Evolutionary conservation across 768 basidiomycete genomes (phyloP).

Genomic region (Trametes cubensis): DNA sequence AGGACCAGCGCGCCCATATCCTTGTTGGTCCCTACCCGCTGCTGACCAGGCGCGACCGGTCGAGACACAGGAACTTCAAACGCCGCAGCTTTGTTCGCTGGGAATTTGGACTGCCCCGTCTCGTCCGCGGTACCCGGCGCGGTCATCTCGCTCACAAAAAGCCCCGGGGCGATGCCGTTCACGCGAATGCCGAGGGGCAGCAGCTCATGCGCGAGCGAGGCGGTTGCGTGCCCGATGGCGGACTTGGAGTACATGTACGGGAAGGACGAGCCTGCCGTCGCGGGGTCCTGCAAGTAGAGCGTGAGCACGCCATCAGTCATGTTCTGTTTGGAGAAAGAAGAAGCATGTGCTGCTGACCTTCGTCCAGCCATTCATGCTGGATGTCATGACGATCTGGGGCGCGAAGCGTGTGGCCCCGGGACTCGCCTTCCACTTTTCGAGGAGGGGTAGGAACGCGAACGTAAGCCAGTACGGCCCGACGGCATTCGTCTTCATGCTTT

Average conservation of each 20-base stretch:
- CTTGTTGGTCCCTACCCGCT: constrained; percentile 36
- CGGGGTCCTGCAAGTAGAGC: constrained; percentile 39
- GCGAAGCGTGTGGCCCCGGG: constrained; percentile 39
- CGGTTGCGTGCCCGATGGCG: constrained; percentile 50
- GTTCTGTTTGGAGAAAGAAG: not conserved
- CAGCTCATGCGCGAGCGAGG: constrained; percentile 50
- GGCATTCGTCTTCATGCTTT: constrained; percentile 42
- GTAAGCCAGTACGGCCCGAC: constrained; percentile 57
- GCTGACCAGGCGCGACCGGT: constrained; percentile 21
- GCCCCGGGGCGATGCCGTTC: constrained; percentile 50
- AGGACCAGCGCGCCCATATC: constrained; percentile 50
- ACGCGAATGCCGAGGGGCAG: constrained; percentile 50
- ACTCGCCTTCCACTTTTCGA: constrained; percentile 48
- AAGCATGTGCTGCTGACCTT: constrained; percentile 35
- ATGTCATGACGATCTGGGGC: constrained; percentile 53
- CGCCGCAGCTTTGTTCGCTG: constrained; percentile 17
- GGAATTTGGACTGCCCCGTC: constrained; percentile 29
- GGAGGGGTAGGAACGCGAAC: constrained; percentile 56
- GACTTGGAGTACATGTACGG: constrained; percentile 53
- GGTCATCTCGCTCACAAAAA: constrained; percentile 39
- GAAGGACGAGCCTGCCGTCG: constrained; percentile 43
- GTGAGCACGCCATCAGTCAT: not conserved
- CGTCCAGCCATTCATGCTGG: constrained; percentile 56
- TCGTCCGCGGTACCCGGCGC: constrained; percentile 33
- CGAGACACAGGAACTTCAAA: constrained; percentile 43